Base-by-base conservation (phyloP, 1,139 yeast species). In the Geotrichum candidum region DNA sequence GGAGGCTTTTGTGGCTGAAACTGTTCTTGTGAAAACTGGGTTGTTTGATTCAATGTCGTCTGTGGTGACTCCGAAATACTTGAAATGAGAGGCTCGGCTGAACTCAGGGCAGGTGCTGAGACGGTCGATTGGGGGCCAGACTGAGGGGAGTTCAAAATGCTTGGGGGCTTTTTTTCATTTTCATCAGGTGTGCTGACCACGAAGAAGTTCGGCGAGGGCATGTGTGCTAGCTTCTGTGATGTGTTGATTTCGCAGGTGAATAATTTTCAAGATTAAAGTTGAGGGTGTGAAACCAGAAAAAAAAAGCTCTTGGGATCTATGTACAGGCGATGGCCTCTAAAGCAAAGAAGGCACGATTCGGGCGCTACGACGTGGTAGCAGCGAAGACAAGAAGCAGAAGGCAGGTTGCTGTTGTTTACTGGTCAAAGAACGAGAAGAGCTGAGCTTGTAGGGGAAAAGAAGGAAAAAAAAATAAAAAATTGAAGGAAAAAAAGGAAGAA, bases 181-280 rank as follows among this genome's bases (percentile, higher is more conserved):
- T 48, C 53, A 15, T 31, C 53, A 15, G 52, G 27, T 7, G 57
- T 25, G 18, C 45, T 41, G 10, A 46, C 53, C 38, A 55, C 45
- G 27, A 46, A 46, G 18, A 55, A 46, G 41, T 38, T 55, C 5
- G 57, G 46, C 1, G 57, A 55, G 27, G 57, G 57, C 57, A 55
- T 55, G 27, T 38, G 15, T 23, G 29, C 18, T 38, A 25, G 33
- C 3, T 15, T 41, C 22, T 41, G 15, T 41, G 46, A 41, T 41
- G 46, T 6, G 46, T 3, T n/a, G 46, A 41, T 41, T 41, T 22
- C 13, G n/a, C 46, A n/a, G 18, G n/a, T 41, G 46, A 41, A 41
- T 41, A 41, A 41, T 15, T 41, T 41, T 41, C 46, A n/a, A 6
- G 15, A 41, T 15, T 41, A 41, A 41, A 41, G 22, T 41, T 41